A percentile compares a stretch with the other conserved stretches of the same genome.
Evolutionary conservation across 2,329 filamentous ascomycete species (phyloP).

Genomic region (Alternaria arborescens): DNA sequence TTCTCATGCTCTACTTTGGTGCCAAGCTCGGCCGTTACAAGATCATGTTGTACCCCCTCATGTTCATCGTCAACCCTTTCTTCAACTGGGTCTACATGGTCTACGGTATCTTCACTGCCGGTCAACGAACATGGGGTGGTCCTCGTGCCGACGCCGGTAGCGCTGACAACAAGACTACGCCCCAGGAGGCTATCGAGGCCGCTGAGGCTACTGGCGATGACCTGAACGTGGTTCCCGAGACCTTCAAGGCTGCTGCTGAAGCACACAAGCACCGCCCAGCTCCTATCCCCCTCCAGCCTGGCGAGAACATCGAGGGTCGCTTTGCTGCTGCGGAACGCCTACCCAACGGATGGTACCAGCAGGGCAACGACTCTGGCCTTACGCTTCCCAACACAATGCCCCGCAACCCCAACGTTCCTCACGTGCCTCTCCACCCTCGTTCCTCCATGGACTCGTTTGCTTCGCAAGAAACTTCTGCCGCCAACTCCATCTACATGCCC

Average conservation of each 20-base stretch:
- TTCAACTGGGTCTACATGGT: slow-evolving; percentile 99
- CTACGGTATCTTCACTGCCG: slow-evolving; percentile 93
- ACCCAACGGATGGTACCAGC: slow-evolving; percentile 73
- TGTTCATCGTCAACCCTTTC: slow-evolving; percentile 95
- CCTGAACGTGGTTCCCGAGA: slow-evolving; percentile 87
- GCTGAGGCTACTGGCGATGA: slow-evolving; percentile 84
- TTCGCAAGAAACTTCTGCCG: slow-evolving; percentile 63
- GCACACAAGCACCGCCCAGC: slow-evolving; percentile 60
- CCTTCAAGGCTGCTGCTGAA: slow-evolving; percentile 70
- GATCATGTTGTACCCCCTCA: slow-evolving; percentile 91
- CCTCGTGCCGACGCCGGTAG: slow-evolving; percentile 87
- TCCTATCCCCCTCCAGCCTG: slow-evolving; percentile 73
- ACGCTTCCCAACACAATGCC: slow-evolving; percentile 61
- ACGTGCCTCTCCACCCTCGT: slow-evolving; percentile 61
- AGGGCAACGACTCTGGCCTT: slow-evolving; percentile 72
- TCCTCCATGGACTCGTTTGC: slow-evolving; percentile 73
- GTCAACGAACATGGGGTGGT: slow-evolving; percentile 94
- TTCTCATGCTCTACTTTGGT: slow-evolving; percentile 96
- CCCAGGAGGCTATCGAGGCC: slow-evolving; percentile 82
- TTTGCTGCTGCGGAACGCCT: slow-evolving; percentile 77
- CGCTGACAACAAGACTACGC: slow-evolving; percentile 77
- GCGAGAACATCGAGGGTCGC: slow-evolving; percentile 76
- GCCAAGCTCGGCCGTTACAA: slow-evolving; percentile 87
- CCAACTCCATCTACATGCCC: slow-evolving; percentile 71
- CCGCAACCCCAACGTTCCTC: slow-evolving; percentile 57